phyloP scores from a whole-genome alignment of 179 eudicot species.

The Silene noctiflora region DNA sequence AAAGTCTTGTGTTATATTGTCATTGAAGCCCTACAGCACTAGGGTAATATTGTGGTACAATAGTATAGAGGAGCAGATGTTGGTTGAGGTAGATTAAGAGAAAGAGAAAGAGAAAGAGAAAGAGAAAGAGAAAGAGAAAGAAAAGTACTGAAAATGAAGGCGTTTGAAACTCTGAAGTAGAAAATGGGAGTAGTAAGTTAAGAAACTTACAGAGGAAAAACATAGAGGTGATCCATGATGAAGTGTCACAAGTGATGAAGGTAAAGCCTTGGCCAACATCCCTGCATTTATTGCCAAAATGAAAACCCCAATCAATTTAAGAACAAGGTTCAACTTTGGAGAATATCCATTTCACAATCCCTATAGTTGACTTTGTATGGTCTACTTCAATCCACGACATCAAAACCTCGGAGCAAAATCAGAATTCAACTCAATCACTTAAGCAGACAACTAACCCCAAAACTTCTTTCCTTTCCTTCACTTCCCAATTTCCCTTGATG shows the following conservation, averaged over 20 bases:
- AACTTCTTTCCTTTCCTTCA: too few species aligned
- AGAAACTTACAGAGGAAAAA: constrained; percentile 39
- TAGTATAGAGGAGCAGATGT: background rate
- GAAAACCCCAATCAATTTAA: background rate
- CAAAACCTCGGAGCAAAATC: background rate
- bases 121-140: background rate
- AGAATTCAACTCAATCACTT: background rate
- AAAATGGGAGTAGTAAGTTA: constrained; percentile 3
- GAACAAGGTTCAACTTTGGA: background rate
- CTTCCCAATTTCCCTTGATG: background rate
- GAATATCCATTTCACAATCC: background rate
- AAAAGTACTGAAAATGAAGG: background rate
- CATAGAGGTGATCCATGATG: constrained; percentile 30
- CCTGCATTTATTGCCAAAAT: constrained; percentile 34
- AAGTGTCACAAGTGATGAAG: constrained; percentile 43
- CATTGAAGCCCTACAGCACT: too few species aligned
- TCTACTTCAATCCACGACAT: background rate
- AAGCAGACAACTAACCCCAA: background rate
- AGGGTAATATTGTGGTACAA: too few species aligned
- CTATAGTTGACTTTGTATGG: background rate
- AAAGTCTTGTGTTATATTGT: background rate
- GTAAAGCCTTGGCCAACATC: constrained; percentile 55
- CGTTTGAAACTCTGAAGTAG: background rate
- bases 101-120: background rate
- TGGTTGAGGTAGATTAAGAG: background rate